Evolutionary conservation across 2,329 filamentous ascomycete species (phyloP).

Genomic region (Pseudopithomyces chartarum): DNA sequence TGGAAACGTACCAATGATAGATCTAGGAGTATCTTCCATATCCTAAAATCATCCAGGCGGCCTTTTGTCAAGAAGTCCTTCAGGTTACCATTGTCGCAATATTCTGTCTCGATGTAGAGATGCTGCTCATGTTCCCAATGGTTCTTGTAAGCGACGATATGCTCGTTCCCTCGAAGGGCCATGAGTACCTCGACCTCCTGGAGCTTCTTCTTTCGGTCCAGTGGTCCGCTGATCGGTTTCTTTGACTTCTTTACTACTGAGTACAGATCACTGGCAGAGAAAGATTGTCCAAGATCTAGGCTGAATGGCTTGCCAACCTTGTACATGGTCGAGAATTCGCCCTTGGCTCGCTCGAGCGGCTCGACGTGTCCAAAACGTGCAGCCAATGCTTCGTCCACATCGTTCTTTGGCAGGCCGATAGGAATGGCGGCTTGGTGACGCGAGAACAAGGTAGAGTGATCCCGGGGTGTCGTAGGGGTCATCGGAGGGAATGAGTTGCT

Average conservation of each 20-base stretch:
- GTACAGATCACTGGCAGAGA: constrained; percentile 52
- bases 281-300: constrained; percentile 33
- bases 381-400: constrained; percentile 76
- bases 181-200: constrained; percentile 82
- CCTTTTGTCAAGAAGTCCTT: constrained; percentile 85
- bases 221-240: constrained; percentile 75
- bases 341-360: constrained; percentile 72
- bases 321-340: constrained; percentile 94
- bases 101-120: constrained; percentile 97
- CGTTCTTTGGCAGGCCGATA: constrained; percentile 68
- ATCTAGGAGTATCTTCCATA: constrained; percentile 97
- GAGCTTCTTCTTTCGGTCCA: constrained; percentile 81
- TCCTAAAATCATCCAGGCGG: constrained; percentile 92
- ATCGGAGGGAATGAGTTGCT: constrained; percentile 68
- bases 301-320: constrained; percentile 65
- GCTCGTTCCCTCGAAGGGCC: constrained; percentile 77
- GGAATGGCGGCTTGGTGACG: constrained; percentile 63
- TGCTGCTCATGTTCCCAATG: constrained; percentile 86
- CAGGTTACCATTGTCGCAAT: constrained; percentile 90
- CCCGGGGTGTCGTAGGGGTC: constrained; percentile 75
- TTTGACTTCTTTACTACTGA: constrained; percentile 96
- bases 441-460: constrained; percentile 61
- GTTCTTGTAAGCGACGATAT: constrained; percentile 82
- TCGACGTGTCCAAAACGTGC: constrained; percentile 79
- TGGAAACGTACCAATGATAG: constrained; percentile 72